Percentiles rank a stretch among this genome's conserved stretches.
phyloP scores from a whole-genome alignment of 805 yeast species.

The Scheffersomyces ergatensis region DNA sequence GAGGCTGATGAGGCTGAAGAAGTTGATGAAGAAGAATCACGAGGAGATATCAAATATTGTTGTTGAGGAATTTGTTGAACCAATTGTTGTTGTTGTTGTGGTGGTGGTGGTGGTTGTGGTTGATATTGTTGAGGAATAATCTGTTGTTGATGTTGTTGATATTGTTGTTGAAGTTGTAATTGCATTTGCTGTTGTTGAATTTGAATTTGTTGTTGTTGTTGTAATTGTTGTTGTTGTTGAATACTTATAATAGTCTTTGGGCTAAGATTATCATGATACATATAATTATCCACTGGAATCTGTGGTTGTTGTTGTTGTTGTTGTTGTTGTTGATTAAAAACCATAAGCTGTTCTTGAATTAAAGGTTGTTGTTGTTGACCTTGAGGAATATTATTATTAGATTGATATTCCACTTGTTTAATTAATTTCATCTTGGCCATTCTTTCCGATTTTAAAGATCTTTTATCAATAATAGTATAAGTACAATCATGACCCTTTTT shows the following conservation, averaged over 20 bases:
- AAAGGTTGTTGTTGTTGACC: neutral
- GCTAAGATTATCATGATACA: neutral
- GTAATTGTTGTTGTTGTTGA: neutral
- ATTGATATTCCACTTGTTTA: neutral
- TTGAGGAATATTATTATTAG: no score
- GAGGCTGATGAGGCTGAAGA: neutral
- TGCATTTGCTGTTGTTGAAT: neutral
- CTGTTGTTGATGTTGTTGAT: neutral
- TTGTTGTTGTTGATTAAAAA: neutral
- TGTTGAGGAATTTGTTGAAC: no score
- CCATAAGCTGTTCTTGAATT: neutral
- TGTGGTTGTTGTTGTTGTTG: neutral
- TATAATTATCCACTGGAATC: neutral
- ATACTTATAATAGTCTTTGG: neutral
- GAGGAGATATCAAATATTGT: neutral
- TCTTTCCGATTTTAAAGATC: slow-evolving; percentile 19
- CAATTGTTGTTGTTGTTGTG: neutral
- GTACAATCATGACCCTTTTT: slow-evolving; percentile 17
- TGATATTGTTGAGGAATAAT: neutral
- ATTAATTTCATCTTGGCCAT: slow-evolving; percentile 9
- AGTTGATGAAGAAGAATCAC: neutral
- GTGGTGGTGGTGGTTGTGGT: neutral
- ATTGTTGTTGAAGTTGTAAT: neutral
- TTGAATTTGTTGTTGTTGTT: neutral
- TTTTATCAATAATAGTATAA: slow-evolving; percentile 18